phyloP scores from a whole-genome alignment of 805 yeast species.

The Nakazawaea siamensis region DNA sequence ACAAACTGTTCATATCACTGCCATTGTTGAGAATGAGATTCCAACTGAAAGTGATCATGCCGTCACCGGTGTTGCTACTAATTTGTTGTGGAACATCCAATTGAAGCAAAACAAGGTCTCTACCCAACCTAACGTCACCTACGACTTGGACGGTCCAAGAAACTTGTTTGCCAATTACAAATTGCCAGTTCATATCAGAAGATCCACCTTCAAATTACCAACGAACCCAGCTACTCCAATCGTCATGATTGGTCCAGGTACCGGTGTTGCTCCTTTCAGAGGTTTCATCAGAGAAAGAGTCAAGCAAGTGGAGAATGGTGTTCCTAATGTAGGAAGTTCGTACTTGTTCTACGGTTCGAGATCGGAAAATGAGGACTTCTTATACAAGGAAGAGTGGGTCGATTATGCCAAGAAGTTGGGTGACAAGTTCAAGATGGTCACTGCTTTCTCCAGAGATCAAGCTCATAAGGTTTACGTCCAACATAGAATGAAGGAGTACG shows the following conservation, averaged over 20 bases:
- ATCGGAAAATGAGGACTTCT: constrained; percentile 65
- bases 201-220: constrained; percentile 92
- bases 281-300: constrained; percentile 89
- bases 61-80: constrained; percentile 87
- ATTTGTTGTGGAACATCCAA: constrained; percentile 70
- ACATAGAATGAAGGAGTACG: constrained; percentile 53
- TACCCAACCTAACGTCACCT: constrained; percentile 41
- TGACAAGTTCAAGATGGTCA: constrained; percentile 56
- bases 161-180: constrained; percentile 40
- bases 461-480: constrained; percentile 72
- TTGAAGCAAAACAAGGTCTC: constrained; percentile 42
- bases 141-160: constrained; percentile 84
- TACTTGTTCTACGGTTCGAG: constrained; percentile 86
- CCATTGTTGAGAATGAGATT: constrained; percentile 73
- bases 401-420: constrained; percentile 56
- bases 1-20: constrained; percentile 72
- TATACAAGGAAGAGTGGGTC: constrained; percentile 88
- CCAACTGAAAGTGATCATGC: constrained; percentile 24
- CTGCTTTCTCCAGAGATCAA: constrained; percentile 82
- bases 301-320: constrained; percentile 37
- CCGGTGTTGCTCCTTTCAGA: constrained; percentile 98
- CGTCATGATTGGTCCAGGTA: constrained; percentile 95
- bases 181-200: constrained; percentile 87
- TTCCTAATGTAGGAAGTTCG: constrained; percentile 57
- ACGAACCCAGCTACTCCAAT: constrained; percentile 76